A percentile compares a stretch with the other conserved stretches of the same genome.
phyloP scores from a whole-genome alignment of 768 basidiomycete genomes.

The Filobasidium floriforme region DNA sequence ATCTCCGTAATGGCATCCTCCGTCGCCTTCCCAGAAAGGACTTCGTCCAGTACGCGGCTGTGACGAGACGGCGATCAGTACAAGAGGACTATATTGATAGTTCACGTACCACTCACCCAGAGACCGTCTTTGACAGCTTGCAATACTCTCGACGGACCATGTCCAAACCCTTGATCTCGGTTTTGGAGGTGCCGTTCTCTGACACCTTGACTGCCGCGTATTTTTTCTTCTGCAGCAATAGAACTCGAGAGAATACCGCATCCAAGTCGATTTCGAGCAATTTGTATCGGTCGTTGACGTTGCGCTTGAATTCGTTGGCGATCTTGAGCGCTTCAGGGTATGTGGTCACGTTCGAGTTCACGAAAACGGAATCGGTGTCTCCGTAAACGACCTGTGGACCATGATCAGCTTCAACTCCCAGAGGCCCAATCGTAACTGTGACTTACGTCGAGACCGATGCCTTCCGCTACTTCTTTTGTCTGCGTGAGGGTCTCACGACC shows the following conservation, averaged over 20 bases:
- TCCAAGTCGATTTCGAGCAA: conserved; percentile 96
- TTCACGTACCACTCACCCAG: conserved; percentile 58
- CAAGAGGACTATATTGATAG: neutral
- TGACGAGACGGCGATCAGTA: neutral
- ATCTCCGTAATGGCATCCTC: conserved; percentile 83
- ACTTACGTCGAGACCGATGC: conserved; percentile 78
- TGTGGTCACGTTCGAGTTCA: conserved; percentile 88
- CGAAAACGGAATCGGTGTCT: conserved; percentile 97
- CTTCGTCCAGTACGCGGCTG: conserved; percentile 81
- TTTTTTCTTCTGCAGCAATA: conserved; percentile 97
- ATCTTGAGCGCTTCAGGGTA: conserved; percentile 84
- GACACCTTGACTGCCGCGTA: conserved; percentile 95
- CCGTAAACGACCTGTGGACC: conserved; percentile 82
- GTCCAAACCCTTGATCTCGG: conserved; percentile 92
- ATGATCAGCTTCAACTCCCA: conserved; percentile 17
- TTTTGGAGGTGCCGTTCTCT: conserved; percentile 62
- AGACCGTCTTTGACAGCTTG: conserved; percentile 79
- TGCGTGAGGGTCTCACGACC: conserved; percentile 94
- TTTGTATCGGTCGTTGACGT: conserved; percentile 90
- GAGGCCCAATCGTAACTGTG: neutral
- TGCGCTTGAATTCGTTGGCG: conserved; percentile 85
- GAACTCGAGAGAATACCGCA: conserved; percentile 79
- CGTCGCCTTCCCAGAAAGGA: conserved; percentile 82
- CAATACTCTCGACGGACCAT: conserved; percentile 99
- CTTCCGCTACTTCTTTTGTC: conserved; percentile 86